Conservation (phyloP, 495 filamentous ascomycete genomes). For the Podospora didyma region DNA sequence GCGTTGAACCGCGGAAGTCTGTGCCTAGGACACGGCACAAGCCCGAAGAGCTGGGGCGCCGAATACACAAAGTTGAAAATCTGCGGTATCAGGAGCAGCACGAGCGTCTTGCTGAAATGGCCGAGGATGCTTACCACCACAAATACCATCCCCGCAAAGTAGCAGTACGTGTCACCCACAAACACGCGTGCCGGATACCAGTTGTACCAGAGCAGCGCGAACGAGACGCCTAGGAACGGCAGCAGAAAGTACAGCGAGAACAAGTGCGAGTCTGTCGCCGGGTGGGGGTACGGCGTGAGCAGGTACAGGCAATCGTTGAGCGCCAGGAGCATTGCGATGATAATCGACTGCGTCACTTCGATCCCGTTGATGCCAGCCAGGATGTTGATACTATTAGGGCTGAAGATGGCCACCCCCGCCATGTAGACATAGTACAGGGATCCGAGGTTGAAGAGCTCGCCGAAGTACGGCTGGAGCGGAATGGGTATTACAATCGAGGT, state of each 20-base stretch:
- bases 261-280: conserved; percentile 90
- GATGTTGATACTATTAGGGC: conserved; percentile 98
- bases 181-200: conserved; percentile 96
- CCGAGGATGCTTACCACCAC: conserved; percentile 94
- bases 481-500: conserved; percentile 89
- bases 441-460: conserved; percentile 77
- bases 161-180: conserved; percentile 98
- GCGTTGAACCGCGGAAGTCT: conserved; percentile 84
- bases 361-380: conserved; percentile 96
- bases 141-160: conserved; percentile 98
- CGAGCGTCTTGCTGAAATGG: conserved; percentile 95
- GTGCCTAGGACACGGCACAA: conserved; percentile 91
- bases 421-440: conserved; percentile 95
- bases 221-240: conserved; percentile 87
- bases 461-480: conserved; percentile 76
- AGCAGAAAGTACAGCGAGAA: conserved; percentile 94
- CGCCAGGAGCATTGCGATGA: conserved; percentile 79
- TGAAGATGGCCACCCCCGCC: conserved; percentile 91
- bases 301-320: conserved; percentile 81
- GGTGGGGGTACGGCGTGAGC: conserved; percentile 77
- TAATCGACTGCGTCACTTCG: conserved; percentile 88
- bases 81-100: conserved; percentile 88
- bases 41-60: conserved; percentile 78
- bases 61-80: conserved; percentile 97
- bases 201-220: conserved; percentile 85